phyloP scores from a whole-genome alignment of 108 stramenopile species.

The Pseudonitzschia multistriata region DNA sequence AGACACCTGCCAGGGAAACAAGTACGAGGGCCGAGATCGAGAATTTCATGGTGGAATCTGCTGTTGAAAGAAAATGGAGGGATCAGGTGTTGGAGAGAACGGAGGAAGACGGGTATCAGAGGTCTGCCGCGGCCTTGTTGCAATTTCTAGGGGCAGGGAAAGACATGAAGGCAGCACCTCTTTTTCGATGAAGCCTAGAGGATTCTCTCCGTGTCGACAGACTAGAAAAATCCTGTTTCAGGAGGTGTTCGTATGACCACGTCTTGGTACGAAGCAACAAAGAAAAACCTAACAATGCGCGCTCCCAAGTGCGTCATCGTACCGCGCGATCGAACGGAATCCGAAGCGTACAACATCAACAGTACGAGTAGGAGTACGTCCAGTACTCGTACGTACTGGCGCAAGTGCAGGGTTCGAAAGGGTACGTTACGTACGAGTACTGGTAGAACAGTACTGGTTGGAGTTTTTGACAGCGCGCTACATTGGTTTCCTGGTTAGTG shows the following conservation, averaged over 20 bases:
- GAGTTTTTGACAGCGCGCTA: too few relatives aligned
- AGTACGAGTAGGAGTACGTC: neutral
- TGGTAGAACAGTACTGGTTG: neutral
- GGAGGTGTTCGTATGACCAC: conserved; percentile 3
- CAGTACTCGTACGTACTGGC: neutral
- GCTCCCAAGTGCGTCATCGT: neutral
- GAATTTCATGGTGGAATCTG: conserved; percentile 12
- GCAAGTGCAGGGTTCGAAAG: neutral
- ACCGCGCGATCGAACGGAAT: neutral
- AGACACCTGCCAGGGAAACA: conserved; percentile 1
- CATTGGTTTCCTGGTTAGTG: too few relatives aligned
- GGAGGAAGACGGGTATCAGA: too few relatives aligned
- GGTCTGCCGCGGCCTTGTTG: too few relatives aligned
- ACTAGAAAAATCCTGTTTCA: neutral
- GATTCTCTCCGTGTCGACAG: conserved; percentile 4
- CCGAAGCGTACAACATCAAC: neutral
- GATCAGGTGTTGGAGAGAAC: too few relatives aligned
- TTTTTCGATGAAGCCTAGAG: too few relatives aligned
- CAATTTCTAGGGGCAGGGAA: neutral
- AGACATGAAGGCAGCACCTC: neutral
- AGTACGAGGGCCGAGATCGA: conserved; percentile 3
- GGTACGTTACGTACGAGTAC: neutral
- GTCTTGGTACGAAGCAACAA: neutral
- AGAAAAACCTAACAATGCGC: conserved; percentile 4
- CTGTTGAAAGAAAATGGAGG: too few relatives aligned